A percentile compares a stretch with the other conserved stretches of the same genome.
These are phyloP conservation scores for Phaffomyces thermotolerans DNA, from an alignment of 805 yeast species.

Conservation along the genomic window DNA sequence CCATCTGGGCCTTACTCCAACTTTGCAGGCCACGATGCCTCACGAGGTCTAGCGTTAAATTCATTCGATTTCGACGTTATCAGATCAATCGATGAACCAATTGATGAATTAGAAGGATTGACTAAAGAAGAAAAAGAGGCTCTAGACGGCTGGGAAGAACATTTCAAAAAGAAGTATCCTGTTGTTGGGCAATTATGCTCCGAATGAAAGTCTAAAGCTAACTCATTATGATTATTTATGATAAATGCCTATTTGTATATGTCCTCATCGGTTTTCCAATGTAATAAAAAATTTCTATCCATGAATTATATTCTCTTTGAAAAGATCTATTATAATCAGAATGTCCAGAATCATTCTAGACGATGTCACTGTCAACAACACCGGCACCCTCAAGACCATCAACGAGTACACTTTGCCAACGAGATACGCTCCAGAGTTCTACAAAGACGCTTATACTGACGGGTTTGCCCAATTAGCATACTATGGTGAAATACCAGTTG, in stretches of 20 bases:
- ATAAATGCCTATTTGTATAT: not conserved
- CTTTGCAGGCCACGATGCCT: conserved; percentile 95
- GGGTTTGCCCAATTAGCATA: conserved; percentile 45
- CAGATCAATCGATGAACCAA: conserved; percentile 65
- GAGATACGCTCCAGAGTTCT: conserved; percentile 44
- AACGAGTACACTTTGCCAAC: conserved; percentile 46
- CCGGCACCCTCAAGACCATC: conserved; percentile 52
- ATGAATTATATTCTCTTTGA: too few species aligned
- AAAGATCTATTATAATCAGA: too few species aligned
- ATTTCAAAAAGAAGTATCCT: conserved; percentile 76
- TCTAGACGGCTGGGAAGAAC: conserved; percentile 78
- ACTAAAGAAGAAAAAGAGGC: conserved; percentile 53
- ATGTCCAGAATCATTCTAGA: conserved; percentile 38
- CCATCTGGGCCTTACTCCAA: conserved; percentile 93
- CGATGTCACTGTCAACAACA: conserved; percentile 51
- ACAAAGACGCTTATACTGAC: conserved; percentile 38
- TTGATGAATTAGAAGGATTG: conserved; percentile 65
- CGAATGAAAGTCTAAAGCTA: not conserved
- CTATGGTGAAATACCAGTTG: conserved; percentile 69
- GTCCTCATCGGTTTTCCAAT: not conserved
- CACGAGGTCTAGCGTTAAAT: conserved; percentile 83
- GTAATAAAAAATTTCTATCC: not conserved
- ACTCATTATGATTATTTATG: too few species aligned
- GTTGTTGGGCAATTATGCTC: conserved; percentile 65
- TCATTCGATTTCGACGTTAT: conserved; percentile 69